Base-by-base conservation (phyloP, 1,284 basidiomycete species). In the Rhizoctonia solani region DNA sequence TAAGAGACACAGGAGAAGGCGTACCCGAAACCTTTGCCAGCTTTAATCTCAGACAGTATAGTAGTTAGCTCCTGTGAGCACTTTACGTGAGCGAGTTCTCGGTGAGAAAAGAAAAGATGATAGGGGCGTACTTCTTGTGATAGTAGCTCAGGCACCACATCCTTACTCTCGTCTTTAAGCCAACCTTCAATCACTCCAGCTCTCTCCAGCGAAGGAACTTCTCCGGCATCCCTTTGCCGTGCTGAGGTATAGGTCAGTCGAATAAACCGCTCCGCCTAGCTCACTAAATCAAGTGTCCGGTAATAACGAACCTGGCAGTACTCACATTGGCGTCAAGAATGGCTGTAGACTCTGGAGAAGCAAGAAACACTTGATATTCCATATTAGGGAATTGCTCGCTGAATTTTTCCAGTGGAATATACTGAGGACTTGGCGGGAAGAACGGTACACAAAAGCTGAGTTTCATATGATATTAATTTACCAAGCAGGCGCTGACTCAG, bases 361-460 rank as follows among this genome's bases (percentile, higher is more conserved):
- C 16, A 27, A 65, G 42, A 30, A 65, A 65, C 3, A 65, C 19
- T 42, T 53, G 52, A 25, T 65, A 65, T 39, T 44, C 27, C 5
- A 65, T 39, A n/a, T 27, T 42, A 3, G 54, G 54, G 14, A 44
- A 25, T 16, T 42, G 27, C 16, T 41, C 54, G 9, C 41, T 25
- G 9, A 21, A 8, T 42, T 44, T 13, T 29, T 56, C 54, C n/a
- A 44, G 19, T 14, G 54, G 21, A 14, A 44, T n/a, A 6, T 39
- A 29, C n/a, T 42, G 21, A 4, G 14, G 54, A 8, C 9, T 23
- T 14, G 54, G 37, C 34, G 14, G 34, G 6, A 21, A 44, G 23
- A 56, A 44, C 1, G 54, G 54, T 4, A 56, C 25, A 41, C 54
- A 56, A 23, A 56, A 19, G 16, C 54, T 56, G 19, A 9, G 29